Conservation (phyloP, 805 yeast species). For the Candida mattraensis region DNA sequence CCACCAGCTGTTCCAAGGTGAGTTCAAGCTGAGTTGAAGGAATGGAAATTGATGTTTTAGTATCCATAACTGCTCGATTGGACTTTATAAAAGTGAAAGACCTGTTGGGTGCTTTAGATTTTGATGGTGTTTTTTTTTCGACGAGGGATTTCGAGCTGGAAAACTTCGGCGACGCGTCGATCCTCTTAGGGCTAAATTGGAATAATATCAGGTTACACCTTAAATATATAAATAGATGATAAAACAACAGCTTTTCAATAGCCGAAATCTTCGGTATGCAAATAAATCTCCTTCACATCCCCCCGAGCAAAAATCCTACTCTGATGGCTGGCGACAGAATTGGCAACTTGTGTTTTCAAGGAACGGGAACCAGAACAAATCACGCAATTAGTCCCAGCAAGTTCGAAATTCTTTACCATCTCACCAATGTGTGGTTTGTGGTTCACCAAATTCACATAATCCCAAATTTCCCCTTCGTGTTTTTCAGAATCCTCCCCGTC, state of each 20-base stretch:
- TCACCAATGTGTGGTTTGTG: slow-evolving; percentile 16
- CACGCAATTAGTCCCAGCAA: slow-evolving; percentile 38
- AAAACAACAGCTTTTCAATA: slow-evolving; percentile 14
- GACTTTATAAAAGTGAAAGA: no score
- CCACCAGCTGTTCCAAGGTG: slow-evolving; percentile 23
- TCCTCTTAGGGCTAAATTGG: no score
- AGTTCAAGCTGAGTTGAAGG: slow-evolving; percentile 22
- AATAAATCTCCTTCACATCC: slow-evolving; percentile 42
- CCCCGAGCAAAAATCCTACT: slow-evolving; percentile 26
- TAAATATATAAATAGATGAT: neutral
- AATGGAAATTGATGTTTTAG: slow-evolving; percentile 17
- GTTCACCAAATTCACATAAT: slow-evolving; percentile 1
- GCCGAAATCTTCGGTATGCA: slow-evolving; percentile 54
- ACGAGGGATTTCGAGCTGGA: no score
- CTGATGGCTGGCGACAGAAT: slow-evolving; percentile 43
- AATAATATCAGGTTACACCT: no score
- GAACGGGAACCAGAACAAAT: slow-evolving; percentile 47
- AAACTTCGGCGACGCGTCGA: no score
- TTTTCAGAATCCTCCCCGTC: neutral
- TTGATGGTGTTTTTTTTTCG: no score
- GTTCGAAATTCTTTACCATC: slow-evolving; percentile 25
- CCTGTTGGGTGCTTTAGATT: no score
- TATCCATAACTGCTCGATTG: no score
- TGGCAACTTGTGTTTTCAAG: slow-evolving; percentile 40
- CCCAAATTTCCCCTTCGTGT: neutral